Evolutionary conservation across 2,329 filamentous ascomycete genomes (phyloP), one percentile per base, ranked within the genome.

Genomic region (Paraphaeosphaeria minitans): DNA sequence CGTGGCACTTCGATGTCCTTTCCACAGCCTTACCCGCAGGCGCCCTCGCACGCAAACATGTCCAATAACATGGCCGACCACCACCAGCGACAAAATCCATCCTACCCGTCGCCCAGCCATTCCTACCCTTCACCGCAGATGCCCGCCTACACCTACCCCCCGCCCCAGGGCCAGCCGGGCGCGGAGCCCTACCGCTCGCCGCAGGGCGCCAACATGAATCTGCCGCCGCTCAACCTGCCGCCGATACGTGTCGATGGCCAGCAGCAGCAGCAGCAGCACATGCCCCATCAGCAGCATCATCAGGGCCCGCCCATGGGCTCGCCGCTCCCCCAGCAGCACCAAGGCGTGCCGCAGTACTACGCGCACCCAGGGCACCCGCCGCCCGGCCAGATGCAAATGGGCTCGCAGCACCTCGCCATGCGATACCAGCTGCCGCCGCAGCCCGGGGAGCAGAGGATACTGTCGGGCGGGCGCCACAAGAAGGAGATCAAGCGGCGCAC

Each of bases 401-500:
- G 77, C 54, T 78, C 81, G 66, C 80, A 81, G 48, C 79, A 77
- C 60, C 74, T 78, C 58, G 67, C 67, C 56, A 81, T 85, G 78
- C 82, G 84, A 70, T 87, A 85, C 71, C 81, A 84, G 59, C 75
- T 87, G 43, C 83, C 85, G 62, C 78, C 85, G 73, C 70, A 74
- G 48, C 65, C 66, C 37, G 66, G 66, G 49, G 78, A 81, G 77
- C 65, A 82, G 71, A 80, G 83, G 66, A 81, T 87, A 62, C 82
- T 88, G 75, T 85, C 84, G 22, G 84, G 86, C 59, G 85, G 84
- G 49, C 81, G 87, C 68, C 86, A 89, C 74, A 87, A 86, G 77
- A 88, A 90, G 78, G 88, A 92, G 78, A 90, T 91, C 75, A 91
- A 91, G 80, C 83, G 89, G 66, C 83, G 89, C 72, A 91, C 89